Evolutionary conservation across 805 yeast genomes (phyloP).

Genomic region (Yamadazyma scolyti): DNA sequence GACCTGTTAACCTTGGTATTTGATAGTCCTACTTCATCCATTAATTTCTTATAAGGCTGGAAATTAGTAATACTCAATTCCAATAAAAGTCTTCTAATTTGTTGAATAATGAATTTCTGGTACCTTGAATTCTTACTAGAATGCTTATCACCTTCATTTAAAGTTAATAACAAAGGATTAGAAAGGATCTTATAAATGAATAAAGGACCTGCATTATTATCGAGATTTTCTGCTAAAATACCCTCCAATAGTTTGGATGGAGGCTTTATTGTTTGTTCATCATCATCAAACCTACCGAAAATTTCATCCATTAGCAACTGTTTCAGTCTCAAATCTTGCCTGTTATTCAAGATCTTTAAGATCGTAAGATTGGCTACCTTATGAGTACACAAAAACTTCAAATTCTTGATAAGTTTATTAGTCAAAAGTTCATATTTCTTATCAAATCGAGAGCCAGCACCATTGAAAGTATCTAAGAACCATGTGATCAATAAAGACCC

Average conservation of each 20-base stretch:
- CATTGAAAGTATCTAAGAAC: constrained; percentile 75
- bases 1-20: constrained; percentile 29
- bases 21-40: constrained; percentile 86
- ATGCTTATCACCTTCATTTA: constrained; percentile 33
- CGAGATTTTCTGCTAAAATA: constrained; percentile 56
- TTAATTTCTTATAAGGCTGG: constrained; percentile 77
- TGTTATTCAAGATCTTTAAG: constrained; percentile 68
- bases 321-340: constrained; percentile 62
- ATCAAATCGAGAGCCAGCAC: constrained; percentile 13
- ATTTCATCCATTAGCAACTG: constrained; percentile 59
- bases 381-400: constrained; percentile 66
- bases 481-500: constrained; percentile 90
- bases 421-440: constrained; percentile 66
- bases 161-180: constrained; percentile 52
- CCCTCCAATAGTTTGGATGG: constrained; percentile 50
- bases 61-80: constrained; percentile 52
- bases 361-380: constrained; percentile 83
- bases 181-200: constrained; percentile 79
- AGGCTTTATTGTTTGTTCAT: constrained; percentile 19
- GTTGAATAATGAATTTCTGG: constrained; percentile 55
- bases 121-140: constrained; percentile 22
- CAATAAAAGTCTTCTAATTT: constrained; percentile 59
- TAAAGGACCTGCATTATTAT: constrained; percentile 39
- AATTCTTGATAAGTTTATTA: constrained; percentile 55
- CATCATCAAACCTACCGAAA: constrained; percentile 48